Base-by-base conservation (phyloP, 495 filamentous ascomycete genomes). In the Astrothelium macrocarpum region DNA sequence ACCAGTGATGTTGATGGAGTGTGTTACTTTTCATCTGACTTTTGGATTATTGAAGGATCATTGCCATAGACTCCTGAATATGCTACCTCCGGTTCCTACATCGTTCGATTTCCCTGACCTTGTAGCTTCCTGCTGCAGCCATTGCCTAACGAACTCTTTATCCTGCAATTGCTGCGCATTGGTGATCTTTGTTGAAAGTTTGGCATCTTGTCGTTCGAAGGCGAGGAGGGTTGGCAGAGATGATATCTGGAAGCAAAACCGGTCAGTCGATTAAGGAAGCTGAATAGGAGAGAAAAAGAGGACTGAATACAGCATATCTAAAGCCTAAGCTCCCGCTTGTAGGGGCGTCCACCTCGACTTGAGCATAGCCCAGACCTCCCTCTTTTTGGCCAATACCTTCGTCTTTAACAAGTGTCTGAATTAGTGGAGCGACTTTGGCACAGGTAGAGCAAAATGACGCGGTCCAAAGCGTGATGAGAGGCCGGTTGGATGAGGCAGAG, bases 391-490 rank as follows among this genome's bases (percentile, higher is more conserved):
- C 84, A 1, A 84, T 74, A 0, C 80, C 78, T 11, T 81, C 78
- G 26, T 72, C 53, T 64, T 82, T 75, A 36, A 89, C 72, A 31
- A 87, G 68, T 4, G 78, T 71, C 26, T 72, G 67, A 0, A 90
- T 23, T 10, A 87, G 66, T 5, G 85, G 84, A 2, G 74, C 75
- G 23, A 88, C 78, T 18, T 72, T 66, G 29, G 75, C 75, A 73
- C 86, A 90, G 10, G 81, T 82, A 9, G 79, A 70, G 71, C 85
- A 89, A 73, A 80, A 89, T 10, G 82, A 84, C 0, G 87, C 79
- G 1, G 84, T 87, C 87, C 87, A 90, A 16, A 89, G 74, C 1
- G 87, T 89, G 34, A 90, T 75, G 5, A 90, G 75, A 5, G 86
- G 83, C n/a, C 74, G 78, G 25, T 79, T 74, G 10, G 77, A 75